Evolutionary conservation across 2,329 filamentous ascomycete species (phyloP), one percentile per base, ranked within the genome.

Genomic region (Mycosphaerella sp.): DNA sequence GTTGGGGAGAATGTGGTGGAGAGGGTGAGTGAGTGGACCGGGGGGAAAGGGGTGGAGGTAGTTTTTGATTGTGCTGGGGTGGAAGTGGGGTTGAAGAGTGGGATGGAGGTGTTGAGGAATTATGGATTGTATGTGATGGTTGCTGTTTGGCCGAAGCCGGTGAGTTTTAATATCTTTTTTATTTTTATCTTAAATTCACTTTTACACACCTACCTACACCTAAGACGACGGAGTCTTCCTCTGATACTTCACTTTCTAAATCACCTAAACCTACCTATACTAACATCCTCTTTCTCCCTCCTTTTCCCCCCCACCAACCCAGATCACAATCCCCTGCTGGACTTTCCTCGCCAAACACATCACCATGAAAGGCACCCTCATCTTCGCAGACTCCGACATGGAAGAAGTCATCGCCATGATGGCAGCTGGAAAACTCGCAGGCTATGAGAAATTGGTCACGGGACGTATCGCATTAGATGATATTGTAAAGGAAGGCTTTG

Each of bases 21-120:
- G 31, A 48, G 56, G 36, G 59, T 59, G 14, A 41, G 50, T 8
- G 48, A 47, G 10, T 32, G 56, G 49, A 60, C 58, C 2, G 48
- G 51, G 17, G 56, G 48, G 14, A 42, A 41, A 14, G 61, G 61
- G 2, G 57, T 58, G n/a, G 55, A 63, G 40, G 50, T 64, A 6
- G 60, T 61, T 2, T 63, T 64, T 45, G 62, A 64, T 54, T 62
- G 59, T 45, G 61, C 61, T 6, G 60, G 61, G 1, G 54, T 62
- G 11, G 29, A 47, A 17, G 39, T 46, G 8, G 59, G 53, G 14
- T 40, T 63, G n/a, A 44, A 59, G 40, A 56, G 54, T 40, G 61
- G 51, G 10, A 54, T 63, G 31, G 55, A 61, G 42, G 61, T 61
- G 11, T 32, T 63, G 38, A 45, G 56, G 7, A 45, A 56, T 11